phyloP scores from a whole-genome alignment of 2,329 filamentous ascomycete species.

The Colletotrichum tabaci region DNA sequence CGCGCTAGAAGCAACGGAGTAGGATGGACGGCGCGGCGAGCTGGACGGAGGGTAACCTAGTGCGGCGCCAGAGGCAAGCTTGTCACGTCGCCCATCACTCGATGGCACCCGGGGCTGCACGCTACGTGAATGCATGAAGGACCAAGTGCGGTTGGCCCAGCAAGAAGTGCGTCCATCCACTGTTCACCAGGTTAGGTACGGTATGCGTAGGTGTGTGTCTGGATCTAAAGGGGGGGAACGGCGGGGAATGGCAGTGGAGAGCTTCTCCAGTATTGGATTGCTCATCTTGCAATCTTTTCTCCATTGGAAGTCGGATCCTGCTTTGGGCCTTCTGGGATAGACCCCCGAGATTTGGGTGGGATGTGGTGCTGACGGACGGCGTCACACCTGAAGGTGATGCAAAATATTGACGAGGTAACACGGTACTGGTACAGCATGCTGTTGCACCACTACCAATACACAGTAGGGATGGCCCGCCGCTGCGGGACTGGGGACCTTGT shows the following conservation, averaged over 20 bases:
- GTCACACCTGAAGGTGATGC: background rate
- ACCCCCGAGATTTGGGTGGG: background rate
- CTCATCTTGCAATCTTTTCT: background rate
- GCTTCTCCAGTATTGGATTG: background rate
- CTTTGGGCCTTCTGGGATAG: background rate
- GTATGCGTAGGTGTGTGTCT: no score
- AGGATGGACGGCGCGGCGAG: background rate
- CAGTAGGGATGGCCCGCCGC: background rate
- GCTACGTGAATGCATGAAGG: background rate
- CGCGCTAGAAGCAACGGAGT: constrained; percentile 8
- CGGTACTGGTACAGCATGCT: no score
- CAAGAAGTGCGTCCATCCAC: background rate
- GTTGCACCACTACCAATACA: background rate
- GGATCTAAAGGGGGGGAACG: background rate
- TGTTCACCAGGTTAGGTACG: no score
- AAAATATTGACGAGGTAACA: background rate
- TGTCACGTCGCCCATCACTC: background rate
- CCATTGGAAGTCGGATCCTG: background rate
- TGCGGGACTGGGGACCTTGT: background rate
- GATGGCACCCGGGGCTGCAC: background rate
- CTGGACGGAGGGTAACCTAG: background rate
- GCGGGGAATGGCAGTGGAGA: background rate
- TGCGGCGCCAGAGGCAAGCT: constrained; percentile 8
- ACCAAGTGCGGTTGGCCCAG: background rate
- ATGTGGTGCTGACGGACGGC: background rate